A percentile compares a stretch with the other conserved stretches of the same genome.
These are phyloP conservation scores for Melanomma pulvis-pyrius DNA, from an alignment of 495 filamentous ascomycete species.

Conservation along the genomic window DNA sequence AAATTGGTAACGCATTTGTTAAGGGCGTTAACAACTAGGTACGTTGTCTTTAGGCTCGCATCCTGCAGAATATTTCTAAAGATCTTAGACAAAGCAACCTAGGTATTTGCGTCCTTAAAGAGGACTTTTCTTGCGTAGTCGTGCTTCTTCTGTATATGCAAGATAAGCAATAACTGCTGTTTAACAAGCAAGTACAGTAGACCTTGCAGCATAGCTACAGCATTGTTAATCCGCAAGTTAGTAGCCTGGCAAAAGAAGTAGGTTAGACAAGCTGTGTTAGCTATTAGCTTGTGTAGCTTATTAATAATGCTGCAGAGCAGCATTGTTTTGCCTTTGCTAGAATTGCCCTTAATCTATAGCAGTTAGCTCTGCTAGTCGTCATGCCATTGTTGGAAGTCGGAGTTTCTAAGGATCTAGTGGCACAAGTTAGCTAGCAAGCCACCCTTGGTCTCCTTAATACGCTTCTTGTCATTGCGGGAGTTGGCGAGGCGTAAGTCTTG, in stretches of 20 bases:
- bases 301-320: slow-evolving; percentile 25
- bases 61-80: slow-evolving; percentile 47
- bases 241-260: slow-evolving; percentile 10
- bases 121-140: slow-evolving; percentile 38
- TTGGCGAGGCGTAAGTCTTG: slow-evolving; percentile 21
- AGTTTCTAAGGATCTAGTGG: slow-evolving; percentile 49
- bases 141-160: slow-evolving; percentile 40
- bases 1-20: slow-evolving; percentile 19
- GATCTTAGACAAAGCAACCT: slow-evolving; percentile 40
- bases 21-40: slow-evolving; percentile 16
- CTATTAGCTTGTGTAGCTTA: slow-evolving; percentile 19
- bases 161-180: slow-evolving; percentile 44
- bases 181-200: slow-evolving; percentile 49
- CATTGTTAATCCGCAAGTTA: slow-evolving; percentile 40
- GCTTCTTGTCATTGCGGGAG: slow-evolving; percentile 44
- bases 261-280: slow-evolving; percentile 12
- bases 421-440: slow-evolving; percentile 49
- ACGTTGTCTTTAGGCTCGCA: slow-evolving; percentile 2
- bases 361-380: not conserved
- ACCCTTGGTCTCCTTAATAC: slow-evolving; percentile 50
- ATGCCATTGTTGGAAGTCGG: slow-evolving; percentile 38
- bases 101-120: slow-evolving; percentile 48
- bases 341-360: not conserved
- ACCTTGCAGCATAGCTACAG: slow-evolving; percentile 45
- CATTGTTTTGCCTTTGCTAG: slow-evolving; percentile 47